These are phyloP conservation scores for Phytophthora hybrid DNA, from an alignment of 352 stramenopile species.

Conservation along the genomic window DNA sequence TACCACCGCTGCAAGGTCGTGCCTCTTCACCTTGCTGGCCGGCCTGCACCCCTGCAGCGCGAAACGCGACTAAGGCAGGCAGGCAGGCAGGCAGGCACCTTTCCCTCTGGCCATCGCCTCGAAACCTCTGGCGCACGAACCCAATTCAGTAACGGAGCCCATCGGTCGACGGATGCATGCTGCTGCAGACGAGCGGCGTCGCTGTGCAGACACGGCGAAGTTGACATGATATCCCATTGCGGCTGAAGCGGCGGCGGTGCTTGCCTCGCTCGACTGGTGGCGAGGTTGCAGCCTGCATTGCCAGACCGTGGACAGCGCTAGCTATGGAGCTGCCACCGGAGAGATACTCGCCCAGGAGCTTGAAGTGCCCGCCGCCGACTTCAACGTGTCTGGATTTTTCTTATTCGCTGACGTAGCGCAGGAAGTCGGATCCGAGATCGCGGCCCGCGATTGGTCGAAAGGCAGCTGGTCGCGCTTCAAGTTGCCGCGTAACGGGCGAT, in stretches of 20 bases:
- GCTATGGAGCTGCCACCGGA: neutral
- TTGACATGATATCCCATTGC: conserved; percentile 37
- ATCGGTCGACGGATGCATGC: neutral
- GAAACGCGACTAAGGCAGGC: neutral
- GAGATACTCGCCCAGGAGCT: neutral
- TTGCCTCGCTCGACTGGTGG: neutral
- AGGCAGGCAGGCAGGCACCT: neutral
- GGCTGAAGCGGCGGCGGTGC: conserved; percentile 2
- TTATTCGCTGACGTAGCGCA: conserved; percentile 44
- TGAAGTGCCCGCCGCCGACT: conserved; percentile 18
- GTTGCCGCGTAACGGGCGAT: conserved; percentile 23
- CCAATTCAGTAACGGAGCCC: neutral
- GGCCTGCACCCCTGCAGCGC: neutral
- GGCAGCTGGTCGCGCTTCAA: conserved; percentile 31
- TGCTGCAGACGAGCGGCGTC: conserved; percentile 1
- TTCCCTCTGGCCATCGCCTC: neutral
- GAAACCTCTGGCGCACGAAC: neutral
- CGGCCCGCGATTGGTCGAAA: conserved; percentile 28
- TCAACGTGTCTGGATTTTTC: conserved; percentile 40
- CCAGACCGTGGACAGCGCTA: neutral
- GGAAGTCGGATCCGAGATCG: conserved; percentile 1
- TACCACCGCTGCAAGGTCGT: neutral
- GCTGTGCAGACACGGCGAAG: conserved; percentile 17
- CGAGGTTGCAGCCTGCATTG: neutral
- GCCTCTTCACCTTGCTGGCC: neutral